A percentile compares a stretch with the other conserved stretches of the same genome.
These are phyloP conservation scores for Curvularia lunata DNA, from an alignment of 2,329 filamentous ascomycete species.

Conservation along the genomic window DNA sequence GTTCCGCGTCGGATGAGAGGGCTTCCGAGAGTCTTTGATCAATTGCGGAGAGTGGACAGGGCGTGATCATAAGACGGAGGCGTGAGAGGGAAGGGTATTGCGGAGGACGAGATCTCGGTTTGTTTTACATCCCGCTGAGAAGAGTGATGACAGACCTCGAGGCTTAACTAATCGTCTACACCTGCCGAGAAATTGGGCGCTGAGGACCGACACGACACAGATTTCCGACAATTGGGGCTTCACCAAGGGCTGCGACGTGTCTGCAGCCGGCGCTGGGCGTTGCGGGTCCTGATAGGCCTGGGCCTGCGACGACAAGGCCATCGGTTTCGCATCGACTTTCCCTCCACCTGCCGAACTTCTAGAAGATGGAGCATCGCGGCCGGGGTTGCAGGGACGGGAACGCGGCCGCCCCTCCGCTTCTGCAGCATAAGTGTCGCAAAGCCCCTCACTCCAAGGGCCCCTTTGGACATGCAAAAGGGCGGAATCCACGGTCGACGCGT, in stretches of 20 bases:
- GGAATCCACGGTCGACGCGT: slow-evolving; percentile 17
- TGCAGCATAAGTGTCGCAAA: slow-evolving; percentile 27
- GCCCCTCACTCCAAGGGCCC: slow-evolving; percentile 17
- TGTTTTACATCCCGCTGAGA: slow-evolving; percentile 45
- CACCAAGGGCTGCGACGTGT: slow-evolving; percentile 37
- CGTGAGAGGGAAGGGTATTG: slow-evolving; percentile 28
- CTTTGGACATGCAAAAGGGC: slow-evolving; percentile 10
- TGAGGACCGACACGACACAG: slow-evolving; percentile 29
- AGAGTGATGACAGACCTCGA: slow-evolving; percentile 24
- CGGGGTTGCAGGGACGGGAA: slow-evolving; percentile 14
- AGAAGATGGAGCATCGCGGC: slow-evolving; percentile 17
- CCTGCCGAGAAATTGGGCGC: slow-evolving; percentile 26
- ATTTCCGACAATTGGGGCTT: slow-evolving; percentile 36
- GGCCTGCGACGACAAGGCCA: slow-evolving; percentile 17
- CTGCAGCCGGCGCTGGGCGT: slow-evolving; percentile 21
- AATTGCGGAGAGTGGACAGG: slow-evolving; percentile 23
- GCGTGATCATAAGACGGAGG: slow-evolving; percentile 28
- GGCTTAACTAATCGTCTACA: slow-evolving; percentile 38
- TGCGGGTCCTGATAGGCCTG: slow-evolving; percentile 24
- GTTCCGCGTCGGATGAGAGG: slow-evolving; percentile 39
- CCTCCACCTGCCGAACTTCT: slow-evolving; percentile 17
- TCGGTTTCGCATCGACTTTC: slow-evolving; percentile 33
- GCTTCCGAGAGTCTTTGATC: slow-evolving; percentile 29
- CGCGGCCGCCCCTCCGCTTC: slow-evolving; percentile 26
- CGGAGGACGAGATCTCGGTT: slow-evolving; percentile 45